Evolutionary conservation across 805 yeast species (phyloP).

Genomic region (Dipodascopsis uninucleata): DNA sequence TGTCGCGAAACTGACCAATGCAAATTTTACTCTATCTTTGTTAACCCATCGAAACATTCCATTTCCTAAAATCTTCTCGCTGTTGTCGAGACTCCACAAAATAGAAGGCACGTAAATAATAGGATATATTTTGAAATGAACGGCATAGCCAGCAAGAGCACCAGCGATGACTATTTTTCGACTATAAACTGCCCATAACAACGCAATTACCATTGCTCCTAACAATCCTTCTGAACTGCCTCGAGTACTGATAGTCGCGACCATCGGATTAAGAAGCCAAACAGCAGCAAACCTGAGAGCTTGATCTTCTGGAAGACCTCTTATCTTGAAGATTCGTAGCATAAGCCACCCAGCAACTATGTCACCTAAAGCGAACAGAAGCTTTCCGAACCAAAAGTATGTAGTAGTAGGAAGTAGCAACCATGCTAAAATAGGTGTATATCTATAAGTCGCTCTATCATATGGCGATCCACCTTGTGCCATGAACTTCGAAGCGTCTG

Average conservation of each 20-base stretch:
- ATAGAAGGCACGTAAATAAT: conserved; percentile 74
- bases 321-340: conserved; percentile 40
- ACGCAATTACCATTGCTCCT: conserved; percentile 67
- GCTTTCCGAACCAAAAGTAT: conserved; percentile 67
- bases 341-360: conserved; percentile 71
- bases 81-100: conserved; percentile 24
- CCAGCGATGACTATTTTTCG: conserved; percentile 41
- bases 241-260: conserved; percentile 82
- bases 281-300: conserved; percentile 50
- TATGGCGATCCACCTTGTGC: conserved; percentile 68
- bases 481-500: conserved; percentile 82
- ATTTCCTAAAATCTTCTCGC: conserved; percentile 23
- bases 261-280: conserved; percentile 96
- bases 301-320: conserved; percentile 35
- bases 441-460: conserved; percentile 80
- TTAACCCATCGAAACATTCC: conserved; percentile 41
- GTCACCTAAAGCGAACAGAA: conserved; percentile 73
- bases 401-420: conserved; percentile 63
- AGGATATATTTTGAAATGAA: conserved; percentile 92
- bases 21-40: conserved; percentile 42
- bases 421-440: conserved; percentile 90
- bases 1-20: conserved; percentile 42
- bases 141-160: conserved; percentile 64
- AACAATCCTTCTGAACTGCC: conserved; percentile 91
- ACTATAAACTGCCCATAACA: conserved; percentile 46